These are phyloP conservation scores for Penicillium simplicissimum DNA, from an alignment of 495 filamentous ascomycete species.

Conservation along the genomic window DNA sequence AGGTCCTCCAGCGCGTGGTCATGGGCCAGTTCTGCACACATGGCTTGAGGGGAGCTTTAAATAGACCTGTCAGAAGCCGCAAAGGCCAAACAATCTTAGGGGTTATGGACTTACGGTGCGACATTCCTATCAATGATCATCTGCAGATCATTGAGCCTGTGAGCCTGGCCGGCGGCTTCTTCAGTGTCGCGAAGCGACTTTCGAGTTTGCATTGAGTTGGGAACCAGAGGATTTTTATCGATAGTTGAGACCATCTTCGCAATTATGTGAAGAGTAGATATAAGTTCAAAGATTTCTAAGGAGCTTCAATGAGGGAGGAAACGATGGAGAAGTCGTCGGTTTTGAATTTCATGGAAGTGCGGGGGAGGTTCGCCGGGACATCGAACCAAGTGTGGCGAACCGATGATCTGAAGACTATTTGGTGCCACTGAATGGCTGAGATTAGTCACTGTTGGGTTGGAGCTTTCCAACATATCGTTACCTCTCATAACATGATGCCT, in stretches of 20 bases:
- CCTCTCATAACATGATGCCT: not conserved
- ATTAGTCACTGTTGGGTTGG: not conserved
- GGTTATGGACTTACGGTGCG: constrained; percentile 23
- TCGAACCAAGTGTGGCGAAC: constrained; percentile 20
- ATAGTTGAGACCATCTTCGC: constrained; percentile 1
- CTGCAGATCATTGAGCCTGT: constrained; percentile 15
- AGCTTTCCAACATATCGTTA: not conserved
- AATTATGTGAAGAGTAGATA: too few relatives aligned
- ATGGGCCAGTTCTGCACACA: constrained; percentile 29
- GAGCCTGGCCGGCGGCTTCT: not conserved
- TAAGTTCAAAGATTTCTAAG: too few relatives aligned
- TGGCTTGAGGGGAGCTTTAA: constrained; percentile 23
- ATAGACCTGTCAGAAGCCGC: not conserved
- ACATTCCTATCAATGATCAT: constrained; percentile 22
- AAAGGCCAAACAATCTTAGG: not conserved
- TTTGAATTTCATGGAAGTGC: constrained; percentile 13
- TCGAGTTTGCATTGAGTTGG: constrained; percentile 18
- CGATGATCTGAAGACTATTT: constrained; percentile 30
- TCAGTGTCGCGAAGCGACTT: constrained; percentile 12
- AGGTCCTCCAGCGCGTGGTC: constrained; percentile 31
- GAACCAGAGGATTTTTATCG: constrained; percentile 25
- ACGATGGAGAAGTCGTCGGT: not conserved
- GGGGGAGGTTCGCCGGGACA: constrained; percentile 19
- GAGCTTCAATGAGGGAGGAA: not conserved
- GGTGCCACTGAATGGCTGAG: constrained; percentile 4